phyloP scores from a whole-genome alignment of 768 basidiomycete genomes.

The Chalciporus pseudorubinellus region DNA sequence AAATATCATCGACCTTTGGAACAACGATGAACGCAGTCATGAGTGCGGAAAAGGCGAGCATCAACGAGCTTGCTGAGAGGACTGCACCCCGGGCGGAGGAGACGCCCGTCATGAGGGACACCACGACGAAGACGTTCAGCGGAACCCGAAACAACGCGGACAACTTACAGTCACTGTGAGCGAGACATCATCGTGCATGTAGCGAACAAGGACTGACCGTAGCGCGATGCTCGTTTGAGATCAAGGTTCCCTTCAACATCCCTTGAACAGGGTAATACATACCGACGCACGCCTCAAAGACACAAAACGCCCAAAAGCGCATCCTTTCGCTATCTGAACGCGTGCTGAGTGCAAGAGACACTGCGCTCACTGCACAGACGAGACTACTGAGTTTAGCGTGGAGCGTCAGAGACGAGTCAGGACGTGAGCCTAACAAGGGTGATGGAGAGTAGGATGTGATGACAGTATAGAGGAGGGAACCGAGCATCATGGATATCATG shows the following conservation, averaged over 20 bases:
- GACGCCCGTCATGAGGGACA: conserved; percentile 65
- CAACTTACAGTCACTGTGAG: conserved; percentile 38
- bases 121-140: conserved; percentile 70
- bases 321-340: conserved; percentile 41
- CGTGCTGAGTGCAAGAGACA: conserved; percentile 53
- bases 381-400: conserved; percentile 67
- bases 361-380: conserved; percentile 57
- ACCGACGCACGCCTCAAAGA: conserved; percentile 74
- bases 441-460: conserved; percentile 38
- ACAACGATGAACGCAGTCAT: conserved; percentile 54
- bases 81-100: conserved; percentile 62
- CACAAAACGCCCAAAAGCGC: conserved; percentile 72
- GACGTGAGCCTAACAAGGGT: conserved; percentile 16
- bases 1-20: conserved; percentile 27
- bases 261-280: conserved; percentile 81
- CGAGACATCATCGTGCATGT: background rate
- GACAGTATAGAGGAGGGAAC: conserved; percentile 65
- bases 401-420: conserved; percentile 46
- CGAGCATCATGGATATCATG: conserved; percentile 83
- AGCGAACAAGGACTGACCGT: conserved; percentile 46
- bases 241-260: conserved; percentile 63
- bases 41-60: conserved; percentile 58
- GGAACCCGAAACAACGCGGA: conserved; percentile 74
- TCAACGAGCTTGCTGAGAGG: conserved; percentile 53
- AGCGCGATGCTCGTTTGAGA: conserved; percentile 70